phyloP scores from a whole-genome alignment of 1,284 basidiomycete species.

The Cystobasidiaceae sp. region DNA sequence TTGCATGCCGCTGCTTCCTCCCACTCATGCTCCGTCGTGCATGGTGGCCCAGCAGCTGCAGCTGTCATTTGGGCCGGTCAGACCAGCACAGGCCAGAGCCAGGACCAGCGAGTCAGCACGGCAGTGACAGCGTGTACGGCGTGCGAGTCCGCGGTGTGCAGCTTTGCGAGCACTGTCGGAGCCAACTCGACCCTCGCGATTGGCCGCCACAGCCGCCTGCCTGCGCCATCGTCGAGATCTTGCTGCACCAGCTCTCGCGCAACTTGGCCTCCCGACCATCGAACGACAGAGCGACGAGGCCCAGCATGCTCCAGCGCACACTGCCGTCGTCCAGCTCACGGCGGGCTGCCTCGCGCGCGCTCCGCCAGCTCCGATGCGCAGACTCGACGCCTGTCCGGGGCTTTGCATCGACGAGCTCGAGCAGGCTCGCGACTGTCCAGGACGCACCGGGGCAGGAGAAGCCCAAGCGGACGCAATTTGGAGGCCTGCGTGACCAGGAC shows the following conservation, averaged over 20 bases:
- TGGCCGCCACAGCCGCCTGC: not conserved
- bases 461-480: conserved; percentile 44
- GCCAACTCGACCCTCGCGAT: no score
- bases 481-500: conserved; percentile 88
- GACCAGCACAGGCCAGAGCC: no score
- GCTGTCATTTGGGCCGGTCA: no score
- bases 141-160: no score
- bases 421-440: conserved; percentile 36
- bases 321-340: conserved; percentile 19
- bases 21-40: no score
- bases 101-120: no score
- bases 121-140: no score
- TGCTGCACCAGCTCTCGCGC: not conserved
- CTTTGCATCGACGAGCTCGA: conserved; percentile 18
- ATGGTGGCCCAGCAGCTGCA: no score
- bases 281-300: not conserved
- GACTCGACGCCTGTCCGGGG: not conserved
- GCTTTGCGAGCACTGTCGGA: no score
- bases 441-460: conserved; percentile 25
- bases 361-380: not conserved
- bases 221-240: not conserved
- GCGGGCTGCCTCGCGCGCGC: not conserved
- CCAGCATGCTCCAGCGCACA: conserved; percentile 9
- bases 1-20: no score
- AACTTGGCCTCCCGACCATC: not conserved